Evolutionary conservation across 2,329 filamentous ascomycete species (phyloP).

Genomic region (Penicillium decumbens): DNA sequence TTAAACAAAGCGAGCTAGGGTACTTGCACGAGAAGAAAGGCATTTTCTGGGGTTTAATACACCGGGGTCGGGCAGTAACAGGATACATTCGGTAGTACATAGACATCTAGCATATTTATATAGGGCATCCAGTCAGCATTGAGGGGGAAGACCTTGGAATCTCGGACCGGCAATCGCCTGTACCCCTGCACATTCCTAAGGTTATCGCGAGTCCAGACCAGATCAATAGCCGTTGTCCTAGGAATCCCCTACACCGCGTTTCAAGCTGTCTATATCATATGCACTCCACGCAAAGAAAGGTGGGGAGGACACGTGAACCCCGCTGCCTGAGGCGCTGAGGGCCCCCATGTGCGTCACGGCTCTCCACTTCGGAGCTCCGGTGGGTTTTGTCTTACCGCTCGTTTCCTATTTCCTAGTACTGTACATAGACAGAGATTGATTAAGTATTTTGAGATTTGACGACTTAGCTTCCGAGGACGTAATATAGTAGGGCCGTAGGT

Average conservation of each 20-base stretch:
- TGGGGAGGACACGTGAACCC: slow-evolving; percentile 8
- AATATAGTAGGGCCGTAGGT: too few relatives aligned
- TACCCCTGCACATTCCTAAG: neutral
- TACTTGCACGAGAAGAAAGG: slow-evolving; percentile 13
- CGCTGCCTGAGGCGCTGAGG: neutral
- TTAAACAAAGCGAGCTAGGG: slow-evolving; percentile 15
- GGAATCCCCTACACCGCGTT: neutral
- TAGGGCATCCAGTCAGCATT: neutral
- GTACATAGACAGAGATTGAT: too few relatives aligned
- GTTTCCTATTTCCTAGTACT: neutral
- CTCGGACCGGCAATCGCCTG: neutral
- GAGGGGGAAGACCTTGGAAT: neutral
- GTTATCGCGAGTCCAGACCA: neutral
- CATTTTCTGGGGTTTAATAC: neutral
- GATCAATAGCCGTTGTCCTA: too few relatives aligned
- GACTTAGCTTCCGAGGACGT: too few relatives aligned
- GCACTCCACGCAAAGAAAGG: slow-evolving; percentile 2
- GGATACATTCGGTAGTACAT: neutral
- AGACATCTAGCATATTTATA: neutral
- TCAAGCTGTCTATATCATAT: neutral
- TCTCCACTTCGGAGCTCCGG: slow-evolving; percentile 22
- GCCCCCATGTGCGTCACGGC: slow-evolving; percentile 20
- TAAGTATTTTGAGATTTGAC: too few relatives aligned
- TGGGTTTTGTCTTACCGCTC: slow-evolving; percentile 7
- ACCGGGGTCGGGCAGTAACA: neutral